These are phyloP conservation scores for Fraxinus anomala DNA, from an alignment of 257 asterid genomes.

Conservation along the genomic window DNA sequence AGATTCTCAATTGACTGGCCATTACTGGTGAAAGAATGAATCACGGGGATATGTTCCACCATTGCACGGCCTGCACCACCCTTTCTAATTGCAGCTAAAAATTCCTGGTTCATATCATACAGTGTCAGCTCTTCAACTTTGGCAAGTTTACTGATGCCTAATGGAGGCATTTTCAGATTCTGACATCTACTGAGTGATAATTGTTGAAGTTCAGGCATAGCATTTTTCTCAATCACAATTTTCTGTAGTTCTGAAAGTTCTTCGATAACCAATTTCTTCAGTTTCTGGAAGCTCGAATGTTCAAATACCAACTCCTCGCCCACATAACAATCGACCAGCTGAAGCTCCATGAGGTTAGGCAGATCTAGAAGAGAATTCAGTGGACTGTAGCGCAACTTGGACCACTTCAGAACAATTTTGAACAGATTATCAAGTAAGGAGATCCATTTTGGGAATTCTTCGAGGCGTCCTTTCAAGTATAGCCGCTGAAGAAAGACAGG, in stretches of 20 bases:
- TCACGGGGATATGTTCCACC: background rate
- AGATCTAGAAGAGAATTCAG: conserved; percentile 23
- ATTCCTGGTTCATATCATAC: conserved; percentile 30
- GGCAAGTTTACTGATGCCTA: conserved; percentile 18
- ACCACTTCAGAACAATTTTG: conserved; percentile 35
- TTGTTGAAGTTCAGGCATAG: conserved; percentile 27
- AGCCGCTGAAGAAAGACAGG: conserved; percentile 30
- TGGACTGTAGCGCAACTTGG: conserved; percentile 26
- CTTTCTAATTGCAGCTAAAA: conserved; percentile 17
- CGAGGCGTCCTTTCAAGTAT: conserved; percentile 37
- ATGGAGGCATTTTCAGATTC: conserved; percentile 7
- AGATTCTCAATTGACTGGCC: no score
- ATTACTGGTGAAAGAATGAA: no score
- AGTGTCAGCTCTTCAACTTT: conserved; percentile 28
- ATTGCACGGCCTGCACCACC: background rate
- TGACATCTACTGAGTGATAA: conserved; percentile 31
- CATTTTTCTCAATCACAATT: conserved; percentile 23
- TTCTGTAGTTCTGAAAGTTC: conserved; percentile 11
- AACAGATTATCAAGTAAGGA: conserved; percentile 21
- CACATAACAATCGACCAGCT: conserved; percentile 29
- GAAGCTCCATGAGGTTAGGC: conserved; percentile 33
- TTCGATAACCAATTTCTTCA: conserved; percentile 32
- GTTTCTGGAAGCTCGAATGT: conserved; percentile 28
- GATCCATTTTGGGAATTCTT: conserved; percentile 28
- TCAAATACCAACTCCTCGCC: conserved; percentile 28